Percentiles rank a stretch among this genome's conserved stretches.
These are phyloP conservation scores for Phtheirospermum japonicum DNA, from an alignment of 257 asterid species.

Conservation along the genomic window DNA sequence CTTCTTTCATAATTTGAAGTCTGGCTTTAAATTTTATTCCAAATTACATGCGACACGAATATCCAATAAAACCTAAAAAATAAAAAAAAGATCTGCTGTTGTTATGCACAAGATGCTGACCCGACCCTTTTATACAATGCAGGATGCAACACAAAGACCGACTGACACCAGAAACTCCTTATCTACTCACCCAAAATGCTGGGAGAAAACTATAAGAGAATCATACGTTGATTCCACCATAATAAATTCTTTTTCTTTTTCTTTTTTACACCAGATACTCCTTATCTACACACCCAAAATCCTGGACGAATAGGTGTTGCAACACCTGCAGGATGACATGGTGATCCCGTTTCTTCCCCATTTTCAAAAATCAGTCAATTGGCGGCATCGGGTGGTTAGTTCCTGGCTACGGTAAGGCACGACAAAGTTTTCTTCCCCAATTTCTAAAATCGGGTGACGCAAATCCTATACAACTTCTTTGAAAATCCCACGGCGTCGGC, in stretches of 20 bases:
- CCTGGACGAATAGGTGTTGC: no score
- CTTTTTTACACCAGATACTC: slow-evolving; percentile 38
- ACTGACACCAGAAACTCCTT: slow-evolving; percentile 35
- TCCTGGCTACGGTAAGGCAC: no score
- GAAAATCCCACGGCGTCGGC: no score
- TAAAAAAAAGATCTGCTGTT: slow-evolving; percentile 14
- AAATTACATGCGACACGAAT: slow-evolving; percentile 29
- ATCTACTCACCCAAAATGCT: slow-evolving; percentile 62
- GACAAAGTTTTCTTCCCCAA: no score
- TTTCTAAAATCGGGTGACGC: no score
- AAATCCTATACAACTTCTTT: no score
- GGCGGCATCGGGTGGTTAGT: no score
- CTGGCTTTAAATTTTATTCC: slow-evolving; percentile 38
- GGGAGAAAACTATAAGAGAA: slow-evolving; percentile 58
- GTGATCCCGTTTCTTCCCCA: no score
- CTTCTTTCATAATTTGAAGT: slow-evolving; percentile 47
- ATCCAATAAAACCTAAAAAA: slow-evolving; percentile 18
- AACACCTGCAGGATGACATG: no score
- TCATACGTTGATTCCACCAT: slow-evolving; percentile 83
- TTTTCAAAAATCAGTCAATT: no score
- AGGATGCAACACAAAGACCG: slow-evolving; percentile 42
- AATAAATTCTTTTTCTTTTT: slow-evolving; percentile 6
- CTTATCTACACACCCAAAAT: no score
- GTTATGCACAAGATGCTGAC: slow-evolving; percentile 50
- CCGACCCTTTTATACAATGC: slow-evolving; percentile 40